A percentile compares a stretch with the other conserved stretches of the same genome.
Evolutionary conservation across 2,329 filamentous ascomycete genomes (phyloP).

Genomic region (Ophiocordyceps polyrhachis-furcata): DNA sequence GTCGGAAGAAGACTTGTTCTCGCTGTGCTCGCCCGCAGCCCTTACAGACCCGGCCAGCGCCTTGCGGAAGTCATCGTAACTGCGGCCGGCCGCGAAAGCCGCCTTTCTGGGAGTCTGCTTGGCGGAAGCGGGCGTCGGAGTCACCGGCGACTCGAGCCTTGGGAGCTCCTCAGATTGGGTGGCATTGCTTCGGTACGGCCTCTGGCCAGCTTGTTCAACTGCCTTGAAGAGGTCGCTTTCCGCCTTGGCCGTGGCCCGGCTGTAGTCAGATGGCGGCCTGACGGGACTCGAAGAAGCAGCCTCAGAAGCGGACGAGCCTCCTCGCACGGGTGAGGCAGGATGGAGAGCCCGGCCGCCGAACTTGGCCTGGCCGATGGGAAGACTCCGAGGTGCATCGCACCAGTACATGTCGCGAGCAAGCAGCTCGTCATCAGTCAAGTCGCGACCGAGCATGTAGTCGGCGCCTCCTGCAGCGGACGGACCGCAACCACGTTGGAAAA

Average conservation of each 20-base stretch:
- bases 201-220: slow-evolving; percentile 4
- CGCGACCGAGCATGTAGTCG: slow-evolving; percentile 35
- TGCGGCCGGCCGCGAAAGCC: slow-evolving; percentile 7
- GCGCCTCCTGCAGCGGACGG: slow-evolving; percentile 20
- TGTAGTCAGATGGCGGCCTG: slow-evolving; percentile 1
- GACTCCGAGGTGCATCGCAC: slow-evolving; percentile 33
- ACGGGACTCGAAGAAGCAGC: neutral
- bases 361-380: slow-evolving; percentile 35
- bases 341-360: slow-evolving; percentile 50
- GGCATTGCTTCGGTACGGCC: slow-evolving; percentile 8
- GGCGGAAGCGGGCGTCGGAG: slow-evolving; percentile 6
- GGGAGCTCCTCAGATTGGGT: slow-evolving; percentile 16
- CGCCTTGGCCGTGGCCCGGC: slow-evolving; percentile 1
- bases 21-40: slow-evolving; percentile 2
- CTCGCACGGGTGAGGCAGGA: slow-evolving; percentile 27
- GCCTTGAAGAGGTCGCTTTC: slow-evolving; percentile 8
- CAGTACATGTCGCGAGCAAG: slow-evolving; percentile 42
- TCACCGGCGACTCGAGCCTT: slow-evolving; percentile 6
- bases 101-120: slow-evolving; percentile 9
- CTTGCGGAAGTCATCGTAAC: slow-evolving; percentile 11
- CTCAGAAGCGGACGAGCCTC: neutral
- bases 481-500: slow-evolving; percentile 26
- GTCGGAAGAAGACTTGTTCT: slow-evolving; percentile 11
- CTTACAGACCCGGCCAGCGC: slow-evolving; percentile 3
- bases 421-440: slow-evolving; percentile 39